A percentile compares a stretch with the other conserved stretches of the same genome.
Conservation (phyloP, 257 asterid species). For the Solanum piurae region DNA sequence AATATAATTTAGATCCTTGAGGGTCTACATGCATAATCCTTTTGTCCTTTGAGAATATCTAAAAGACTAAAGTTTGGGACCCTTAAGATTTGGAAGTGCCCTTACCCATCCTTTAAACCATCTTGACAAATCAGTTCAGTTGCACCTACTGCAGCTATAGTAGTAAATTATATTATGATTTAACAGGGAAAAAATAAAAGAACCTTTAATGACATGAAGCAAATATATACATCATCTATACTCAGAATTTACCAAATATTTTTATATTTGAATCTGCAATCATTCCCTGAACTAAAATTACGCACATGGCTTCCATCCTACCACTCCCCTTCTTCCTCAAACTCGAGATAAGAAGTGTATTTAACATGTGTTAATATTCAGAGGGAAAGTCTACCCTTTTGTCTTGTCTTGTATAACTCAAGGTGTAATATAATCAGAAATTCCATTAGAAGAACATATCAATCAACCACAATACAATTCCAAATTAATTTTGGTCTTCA, state of each 20-base stretch:
- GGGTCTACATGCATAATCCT: slow-evolving; percentile 13
- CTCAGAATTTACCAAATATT: too few relatives aligned
- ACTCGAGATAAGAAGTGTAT: not conserved
- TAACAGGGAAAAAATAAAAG: not conserved
- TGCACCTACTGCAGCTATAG: not conserved
- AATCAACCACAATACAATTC: not conserved
- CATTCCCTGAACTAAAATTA: not conserved
- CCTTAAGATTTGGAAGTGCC: slow-evolving; percentile 10
- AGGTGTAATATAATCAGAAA: not conserved
- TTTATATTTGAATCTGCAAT: not conserved
- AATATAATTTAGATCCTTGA: slow-evolving; percentile 14
- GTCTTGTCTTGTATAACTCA: not conserved
- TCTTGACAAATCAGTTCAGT: not conserved
- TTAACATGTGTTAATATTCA: not conserved
- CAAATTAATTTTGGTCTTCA: not conserved
- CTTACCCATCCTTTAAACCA: slow-evolving; percentile 6
- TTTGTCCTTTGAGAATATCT: slow-evolving; percentile 18
- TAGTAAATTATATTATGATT: not conserved
- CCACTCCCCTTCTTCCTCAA: not conserved
- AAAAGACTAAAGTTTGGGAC: slow-evolving; percentile 2
- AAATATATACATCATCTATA: not conserved
- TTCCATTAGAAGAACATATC: not conserved
- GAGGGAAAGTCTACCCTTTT: not conserved
- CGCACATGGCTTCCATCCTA: not conserved
- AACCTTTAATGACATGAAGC: not conserved